Conservation (phyloP, 2,329 filamentous ascomycete species). For the Trichocomaceae sp. region DNA sequence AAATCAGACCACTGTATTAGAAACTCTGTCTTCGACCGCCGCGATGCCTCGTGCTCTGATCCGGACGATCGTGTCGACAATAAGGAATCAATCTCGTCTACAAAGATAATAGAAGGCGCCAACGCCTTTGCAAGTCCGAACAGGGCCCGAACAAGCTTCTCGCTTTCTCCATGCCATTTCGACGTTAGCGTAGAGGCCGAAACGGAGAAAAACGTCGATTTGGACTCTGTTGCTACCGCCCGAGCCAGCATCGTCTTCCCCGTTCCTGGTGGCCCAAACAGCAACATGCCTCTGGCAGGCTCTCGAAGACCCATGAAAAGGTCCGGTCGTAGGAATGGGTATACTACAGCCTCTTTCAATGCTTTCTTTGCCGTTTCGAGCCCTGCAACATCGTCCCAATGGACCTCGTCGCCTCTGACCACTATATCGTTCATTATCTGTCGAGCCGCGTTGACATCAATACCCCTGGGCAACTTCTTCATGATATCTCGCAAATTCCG, state of each 20-base stretch:
- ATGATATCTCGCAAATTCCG: constrained; percentile 59
- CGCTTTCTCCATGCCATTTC: constrained; percentile 92
- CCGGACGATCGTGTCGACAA: constrained; percentile 70
- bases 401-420: constrained; percentile 86
- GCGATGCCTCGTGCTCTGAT: constrained; percentile 85
- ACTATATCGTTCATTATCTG: constrained; percentile 96
- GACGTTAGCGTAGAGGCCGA: constrained; percentile 89
- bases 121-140: constrained; percentile 84
- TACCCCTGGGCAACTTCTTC: constrained; percentile 70
- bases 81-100: constrained; percentile 95
- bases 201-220: constrained; percentile 94
- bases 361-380: constrained; percentile 85
- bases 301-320: constrained; percentile 93
- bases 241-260: constrained; percentile 97
- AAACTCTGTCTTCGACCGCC: constrained; percentile 95
- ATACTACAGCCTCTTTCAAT: constrained; percentile 91
- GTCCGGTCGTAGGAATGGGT: constrained; percentile 90
- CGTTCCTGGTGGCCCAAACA: constrained; percentile 95
- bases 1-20: constrained; percentile 95
- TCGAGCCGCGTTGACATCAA: constrained; percentile 75
- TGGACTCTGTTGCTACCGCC: constrained; percentile 88
- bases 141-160: constrained; percentile 88
- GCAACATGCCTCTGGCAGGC: constrained; percentile 86
- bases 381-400: constrained; percentile 89
- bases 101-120: constrained; percentile 93